Conservation (phyloP, 2,329 filamentous ascomycete genomes). For the Curvularia lunata region DNA sequence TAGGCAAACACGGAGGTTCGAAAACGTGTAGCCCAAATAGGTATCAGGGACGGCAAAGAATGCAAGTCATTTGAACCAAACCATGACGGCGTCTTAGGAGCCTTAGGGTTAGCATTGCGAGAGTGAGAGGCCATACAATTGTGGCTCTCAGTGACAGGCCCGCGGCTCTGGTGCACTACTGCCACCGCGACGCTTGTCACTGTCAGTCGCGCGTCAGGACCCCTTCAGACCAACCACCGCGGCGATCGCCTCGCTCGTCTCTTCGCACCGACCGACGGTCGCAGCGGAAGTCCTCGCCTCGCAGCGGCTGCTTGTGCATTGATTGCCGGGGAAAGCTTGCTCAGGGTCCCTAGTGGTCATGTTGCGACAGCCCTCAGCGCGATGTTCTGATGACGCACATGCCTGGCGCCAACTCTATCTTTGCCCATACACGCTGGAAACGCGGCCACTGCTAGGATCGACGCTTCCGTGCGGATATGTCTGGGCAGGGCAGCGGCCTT, state of each 20-base stretch:
- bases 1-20: slow-evolving; percentile 14
- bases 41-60: neutral
- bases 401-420: slow-evolving; percentile 19
- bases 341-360: slow-evolving; percentile 17
- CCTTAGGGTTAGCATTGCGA: slow-evolving; percentile 30
- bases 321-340: slow-evolving; percentile 26
- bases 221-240: slow-evolving; percentile 32
- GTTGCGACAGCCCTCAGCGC: slow-evolving; percentile 19
- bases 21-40: slow-evolving; percentile 1
- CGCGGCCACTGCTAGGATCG: slow-evolving; percentile 40
- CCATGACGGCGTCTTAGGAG: slow-evolving; percentile 19
- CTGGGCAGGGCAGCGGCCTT: slow-evolving; percentile 33
- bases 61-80: neutral
- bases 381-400: slow-evolving; percentile 14
- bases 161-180: slow-evolving; percentile 32
- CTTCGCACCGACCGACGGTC: slow-evolving; percentile 23
- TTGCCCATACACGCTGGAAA: slow-evolving; percentile 14
- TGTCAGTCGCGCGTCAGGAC: slow-evolving; percentile 43
- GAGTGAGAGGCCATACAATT: slow-evolving; percentile 13
- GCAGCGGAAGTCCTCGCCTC: slow-evolving; percentile 24
- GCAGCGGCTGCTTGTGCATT: slow-evolving; percentile 15
- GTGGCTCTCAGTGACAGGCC: slow-evolving; percentile 45
- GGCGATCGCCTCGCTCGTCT: slow-evolving; percentile 23
- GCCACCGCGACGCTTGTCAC: slow-evolving; percentile 34
- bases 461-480: slow-evolving; percentile 41